phyloP scores from a whole-genome alignment of 1,284 basidiomycete genomes.

The Pseudozyma tsukubaensis region DNA sequence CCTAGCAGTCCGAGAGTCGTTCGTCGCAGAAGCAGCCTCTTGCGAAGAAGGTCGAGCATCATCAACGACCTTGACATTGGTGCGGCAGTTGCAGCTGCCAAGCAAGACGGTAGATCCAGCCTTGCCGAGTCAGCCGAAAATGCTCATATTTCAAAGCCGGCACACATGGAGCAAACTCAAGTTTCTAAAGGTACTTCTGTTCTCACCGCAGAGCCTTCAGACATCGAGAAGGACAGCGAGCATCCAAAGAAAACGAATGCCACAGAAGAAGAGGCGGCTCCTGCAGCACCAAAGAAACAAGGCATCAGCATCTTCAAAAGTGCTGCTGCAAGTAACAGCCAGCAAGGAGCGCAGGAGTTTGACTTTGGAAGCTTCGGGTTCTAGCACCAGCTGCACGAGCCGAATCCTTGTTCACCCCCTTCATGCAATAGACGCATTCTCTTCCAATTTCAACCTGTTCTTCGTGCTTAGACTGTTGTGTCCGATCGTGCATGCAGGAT shows the following conservation, averaged over 20 bases:
- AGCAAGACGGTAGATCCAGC: not conserved
- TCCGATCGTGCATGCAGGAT: not conserved
- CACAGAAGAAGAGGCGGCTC: not conserved
- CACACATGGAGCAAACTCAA: not conserved
- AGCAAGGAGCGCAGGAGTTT: conserved; percentile 59
- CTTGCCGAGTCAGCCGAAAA: not conserved
- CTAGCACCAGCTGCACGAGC: conserved; percentile 9
- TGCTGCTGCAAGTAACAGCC: conserved; percentile 45
- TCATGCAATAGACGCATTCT: conserved; percentile 7
- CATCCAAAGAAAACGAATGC: not conserved
- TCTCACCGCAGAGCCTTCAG: conserved; percentile 13
- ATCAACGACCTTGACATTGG: conserved; percentile 55
- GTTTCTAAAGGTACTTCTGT: not conserved
- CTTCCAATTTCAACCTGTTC: too few species aligned
- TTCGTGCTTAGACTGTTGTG: not conserved
- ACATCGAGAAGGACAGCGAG: not conserved
- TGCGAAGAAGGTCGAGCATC: conserved; percentile 47
- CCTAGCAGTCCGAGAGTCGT: conserved; percentile 39
- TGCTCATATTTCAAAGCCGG: too few species aligned
- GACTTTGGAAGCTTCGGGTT: conserved; percentile 58
- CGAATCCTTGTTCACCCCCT: not conserved
- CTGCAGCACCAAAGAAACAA: conserved; percentile 30
- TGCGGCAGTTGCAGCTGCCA: not conserved
- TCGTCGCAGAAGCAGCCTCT: conserved; percentile 42
- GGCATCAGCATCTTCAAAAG: conserved; percentile 53